Conservation (phyloP, 768 basidiomycete species). For the Hydnomerulius pinastri region DNA sequence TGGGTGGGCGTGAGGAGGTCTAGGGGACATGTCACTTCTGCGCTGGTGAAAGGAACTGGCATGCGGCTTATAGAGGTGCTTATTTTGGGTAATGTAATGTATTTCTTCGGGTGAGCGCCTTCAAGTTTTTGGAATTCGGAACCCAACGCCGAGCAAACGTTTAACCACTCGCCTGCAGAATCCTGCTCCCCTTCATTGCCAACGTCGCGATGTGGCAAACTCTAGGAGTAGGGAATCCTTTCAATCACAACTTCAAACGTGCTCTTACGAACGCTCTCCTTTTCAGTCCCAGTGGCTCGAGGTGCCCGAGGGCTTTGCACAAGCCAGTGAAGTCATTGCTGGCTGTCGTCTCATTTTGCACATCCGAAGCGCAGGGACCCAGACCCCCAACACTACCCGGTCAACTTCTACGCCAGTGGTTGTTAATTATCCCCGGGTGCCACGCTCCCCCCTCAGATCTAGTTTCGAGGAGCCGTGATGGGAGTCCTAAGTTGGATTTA, state of each 20-base stretch:
- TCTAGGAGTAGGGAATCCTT: not conserved
- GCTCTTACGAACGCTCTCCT: not conserved
- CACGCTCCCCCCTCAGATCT: not conserved
- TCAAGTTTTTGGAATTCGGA: not conserved
- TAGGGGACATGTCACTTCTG: conserved; percentile 8
- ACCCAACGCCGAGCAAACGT: not conserved
- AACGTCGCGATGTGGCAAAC: not conserved
- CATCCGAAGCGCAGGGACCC: not conserved
- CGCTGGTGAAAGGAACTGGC: not conserved
- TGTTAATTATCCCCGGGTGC: not conserved
- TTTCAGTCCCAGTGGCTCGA: conserved; percentile 1
- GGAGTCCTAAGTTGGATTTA: no score
- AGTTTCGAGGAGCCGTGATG: no score
- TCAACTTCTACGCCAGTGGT: not conserved
- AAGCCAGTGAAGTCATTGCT: not conserved
- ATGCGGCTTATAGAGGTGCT: not conserved
- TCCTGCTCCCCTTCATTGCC: not conserved
- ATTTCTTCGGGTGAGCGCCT: not conserved
- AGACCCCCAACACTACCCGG: not conserved
- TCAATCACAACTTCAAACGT: not conserved
- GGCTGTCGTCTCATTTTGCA: conserved; percentile 5
- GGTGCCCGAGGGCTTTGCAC: conserved; percentile 1
- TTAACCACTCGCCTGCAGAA: not conserved
- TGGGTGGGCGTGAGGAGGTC: conserved; percentile 49
- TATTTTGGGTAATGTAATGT: not conserved